Percentiles rank a stretch among this genome's conserved stretches.
phyloP scores from a whole-genome alignment of 2,329 filamentous ascomycete species.

The Aspergillus flavus region DNA sequence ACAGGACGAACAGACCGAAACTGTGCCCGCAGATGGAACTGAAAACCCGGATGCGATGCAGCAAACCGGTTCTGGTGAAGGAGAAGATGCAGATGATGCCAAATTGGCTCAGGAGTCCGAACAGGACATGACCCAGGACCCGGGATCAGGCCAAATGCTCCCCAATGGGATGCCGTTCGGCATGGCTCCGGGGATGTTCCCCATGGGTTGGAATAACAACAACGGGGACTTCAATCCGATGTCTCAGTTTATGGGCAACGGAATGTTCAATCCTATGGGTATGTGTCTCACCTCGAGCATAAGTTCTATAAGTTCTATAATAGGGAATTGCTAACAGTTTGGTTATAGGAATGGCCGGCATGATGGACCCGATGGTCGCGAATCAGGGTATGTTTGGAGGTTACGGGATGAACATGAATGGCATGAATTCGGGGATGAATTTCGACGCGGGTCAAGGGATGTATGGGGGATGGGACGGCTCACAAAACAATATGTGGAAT shows the following conservation, averaged over 20 bases:
- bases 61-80: constrained; percentile 15
- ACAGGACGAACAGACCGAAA: constrained; percentile 20
- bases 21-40: constrained; percentile 11
- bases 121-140: constrained; percentile 15
- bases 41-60: constrained; percentile 15
- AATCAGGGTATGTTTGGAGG: constrained; percentile 54
- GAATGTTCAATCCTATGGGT: constrained; percentile 78
- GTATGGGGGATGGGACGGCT: constrained; percentile 79
- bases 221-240: constrained; percentile 68
- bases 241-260: constrained; percentile 65
- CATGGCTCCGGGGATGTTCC: constrained; percentile 53
- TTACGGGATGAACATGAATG: constrained; percentile 78
- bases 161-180: constrained; percentile 44
- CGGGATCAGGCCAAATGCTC: constrained; percentile 16
- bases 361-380: constrained; percentile 71
- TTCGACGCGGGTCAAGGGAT: constrained; percentile 59
- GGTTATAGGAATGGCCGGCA: constrained; percentile 70
- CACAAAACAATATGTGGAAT: constrained; percentile 74
- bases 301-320: neutral
- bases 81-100: constrained; percentile 16
- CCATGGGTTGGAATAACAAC: constrained; percentile 62
- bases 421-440: constrained; percentile 75
- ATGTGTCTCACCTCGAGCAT: constrained; percentile 44
- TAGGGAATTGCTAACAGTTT: constrained; percentile 18
- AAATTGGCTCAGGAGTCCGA: constrained; percentile 17